Base-by-base conservation (phyloP, 331 rosid species). In the Quercus phellos region DNA sequence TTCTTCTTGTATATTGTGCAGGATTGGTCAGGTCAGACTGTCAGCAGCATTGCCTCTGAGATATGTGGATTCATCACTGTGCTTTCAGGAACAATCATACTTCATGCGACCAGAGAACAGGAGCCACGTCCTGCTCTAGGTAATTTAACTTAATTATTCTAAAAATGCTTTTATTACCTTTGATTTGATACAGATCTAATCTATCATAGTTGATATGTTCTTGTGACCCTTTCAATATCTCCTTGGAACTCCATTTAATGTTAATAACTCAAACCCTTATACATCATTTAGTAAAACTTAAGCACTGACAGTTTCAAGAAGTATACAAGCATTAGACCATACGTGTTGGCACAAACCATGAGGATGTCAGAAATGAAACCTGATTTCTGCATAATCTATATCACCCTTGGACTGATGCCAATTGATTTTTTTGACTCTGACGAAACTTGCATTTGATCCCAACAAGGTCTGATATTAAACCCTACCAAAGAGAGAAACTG, bases 21-120 rank as follows among this genome's bases (percentile, higher is more conserved):
- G 99, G 99, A 94, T 79, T 94, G 99, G 99, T 90, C 90, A 50
- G 96, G 96, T 71, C 99, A 94, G 90, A 54, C 83, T 70, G 88
- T 50, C 14, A 91, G 87, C 87, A 90, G 93, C 84, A 84, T 94
- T 77, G 93, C 90, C 70, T 92, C 99, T 43, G 99, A 92, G 84
- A 76, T 94, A 79, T 90, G 99, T 79, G 99, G 99, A 75, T 94
- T 94, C 86, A 86, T 92, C 77, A 92, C 94, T 13, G 93, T 94
- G 70, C 91, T 94, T 74, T 87, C 99, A 0, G 99, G 99, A 85
- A 92, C 99, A 34, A 82, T 92, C 71, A 85, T 94, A 76, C 90
- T 94, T 76, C 98, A 94, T 54, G 86, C 84, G 51, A 91, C 96
- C 69, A 94, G 89, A 84, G 95, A 94, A 64, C 87, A 87, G 72